These are phyloP conservation scores for Aplosporella prunicola DNA, from an alignment of 2,329 filamentous ascomycete genomes.

Conservation along the genomic window DNA sequence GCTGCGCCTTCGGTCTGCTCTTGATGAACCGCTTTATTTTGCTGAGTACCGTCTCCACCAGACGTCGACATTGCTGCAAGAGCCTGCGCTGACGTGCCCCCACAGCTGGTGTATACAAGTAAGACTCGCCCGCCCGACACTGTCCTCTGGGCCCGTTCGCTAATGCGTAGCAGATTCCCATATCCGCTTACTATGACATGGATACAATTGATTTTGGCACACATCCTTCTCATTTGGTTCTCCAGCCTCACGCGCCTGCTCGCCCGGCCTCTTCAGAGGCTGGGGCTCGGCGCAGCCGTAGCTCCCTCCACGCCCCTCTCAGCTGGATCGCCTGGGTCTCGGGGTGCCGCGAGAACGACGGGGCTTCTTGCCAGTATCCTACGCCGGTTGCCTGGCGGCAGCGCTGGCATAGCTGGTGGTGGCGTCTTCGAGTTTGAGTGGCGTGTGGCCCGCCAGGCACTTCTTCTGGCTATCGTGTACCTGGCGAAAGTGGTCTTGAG, in stretches of 20 bases:
- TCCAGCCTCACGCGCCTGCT: slow-evolving; percentile 41
- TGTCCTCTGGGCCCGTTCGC: background rate
- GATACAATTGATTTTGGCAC: slow-evolving; percentile 42
- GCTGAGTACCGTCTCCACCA: too few relatives aligned
- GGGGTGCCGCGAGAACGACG: slow-evolving; percentile 11
- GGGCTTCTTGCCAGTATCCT: slow-evolving; percentile 16
- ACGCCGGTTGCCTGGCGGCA: slow-evolving; percentile 31
- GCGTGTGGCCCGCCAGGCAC: slow-evolving; percentile 36
- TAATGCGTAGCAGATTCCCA: slow-evolving; percentile 35
- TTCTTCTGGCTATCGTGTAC: slow-evolving; percentile 42
- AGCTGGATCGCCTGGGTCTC: slow-evolving; percentile 20
- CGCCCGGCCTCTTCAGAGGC: slow-evolving; percentile 30
- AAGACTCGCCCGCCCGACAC: slow-evolving; percentile 4
- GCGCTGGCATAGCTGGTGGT: slow-evolving; percentile 44
- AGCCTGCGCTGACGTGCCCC: slow-evolving; percentile 10
- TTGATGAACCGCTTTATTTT: slow-evolving; percentile 45
- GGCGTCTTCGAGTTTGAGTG: slow-evolving; percentile 45
- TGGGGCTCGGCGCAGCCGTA: slow-evolving; percentile 37
- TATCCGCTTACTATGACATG: slow-evolving; percentile 44
- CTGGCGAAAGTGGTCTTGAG: slow-evolving; percentile 43
- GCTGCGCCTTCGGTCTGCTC: slow-evolving; percentile 37
- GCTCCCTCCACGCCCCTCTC: slow-evolving; percentile 32
- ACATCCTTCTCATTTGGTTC: slow-evolving; percentile 38
- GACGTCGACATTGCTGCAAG: slow-evolving; percentile 11
- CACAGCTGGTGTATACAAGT: slow-evolving; percentile 37